Evolutionary conservation across 2,329 filamentous ascomycete genomes (phyloP).

Genomic region (Hypomyces rosellus): DNA sequence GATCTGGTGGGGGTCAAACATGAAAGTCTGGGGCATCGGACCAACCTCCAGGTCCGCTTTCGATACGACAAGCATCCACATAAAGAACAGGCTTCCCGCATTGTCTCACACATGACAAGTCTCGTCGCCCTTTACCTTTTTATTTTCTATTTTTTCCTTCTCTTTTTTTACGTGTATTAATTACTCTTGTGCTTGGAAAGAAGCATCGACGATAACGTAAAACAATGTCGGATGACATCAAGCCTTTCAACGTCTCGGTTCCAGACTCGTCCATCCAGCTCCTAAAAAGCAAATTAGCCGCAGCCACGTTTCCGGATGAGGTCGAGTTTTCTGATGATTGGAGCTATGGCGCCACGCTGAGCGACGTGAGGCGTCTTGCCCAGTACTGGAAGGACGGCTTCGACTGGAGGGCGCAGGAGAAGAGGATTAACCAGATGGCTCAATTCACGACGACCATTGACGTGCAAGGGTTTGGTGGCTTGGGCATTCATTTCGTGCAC

Average conservation of each 20-base stretch:
- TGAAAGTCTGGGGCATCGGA: no score
- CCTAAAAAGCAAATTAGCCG: constrained; percentile 27
- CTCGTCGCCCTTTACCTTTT: no score
- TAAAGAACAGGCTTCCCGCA: no score
- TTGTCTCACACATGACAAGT: no score
- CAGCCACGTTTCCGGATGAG: constrained; percentile 23
- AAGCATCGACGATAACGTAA: no score
- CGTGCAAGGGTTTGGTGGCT: constrained; percentile 50
- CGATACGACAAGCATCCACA: no score
- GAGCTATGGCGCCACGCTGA: constrained; percentile 25
- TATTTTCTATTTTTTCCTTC: no score
- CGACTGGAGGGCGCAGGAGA: constrained; percentile 56
- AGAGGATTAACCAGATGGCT: constrained; percentile 50
- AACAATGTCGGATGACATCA: constrained; percentile 15
- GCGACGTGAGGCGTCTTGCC: constrained; percentile 29
- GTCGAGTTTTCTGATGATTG: constrained; percentile 28
- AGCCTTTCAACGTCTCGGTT: constrained; percentile 30
- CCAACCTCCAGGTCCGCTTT: no score
- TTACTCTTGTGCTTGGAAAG: no score
- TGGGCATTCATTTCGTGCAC: constrained; percentile 61
- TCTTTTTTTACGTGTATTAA: no score
- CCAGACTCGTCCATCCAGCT: constrained; percentile 24
- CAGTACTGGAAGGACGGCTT: constrained; percentile 41
- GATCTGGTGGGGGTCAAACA: no score
- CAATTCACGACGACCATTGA: constrained; percentile 49